These are phyloP conservation scores for Euryodendron excelsum DNA, from an alignment of 148 eudicot species.

Conservation along the genomic window DNA sequence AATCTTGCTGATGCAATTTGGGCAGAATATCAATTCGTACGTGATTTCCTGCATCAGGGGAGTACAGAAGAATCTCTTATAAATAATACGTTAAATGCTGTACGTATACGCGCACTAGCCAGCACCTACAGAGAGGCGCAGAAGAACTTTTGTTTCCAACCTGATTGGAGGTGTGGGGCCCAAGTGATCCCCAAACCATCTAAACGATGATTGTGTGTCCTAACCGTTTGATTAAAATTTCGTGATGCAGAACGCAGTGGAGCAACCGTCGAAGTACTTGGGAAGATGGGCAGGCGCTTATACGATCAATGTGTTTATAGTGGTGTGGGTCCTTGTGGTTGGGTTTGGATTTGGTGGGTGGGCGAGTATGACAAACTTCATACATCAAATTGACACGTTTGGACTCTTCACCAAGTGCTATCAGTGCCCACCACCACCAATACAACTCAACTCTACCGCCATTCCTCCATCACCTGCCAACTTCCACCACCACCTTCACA, in stretches of 20 bases:
- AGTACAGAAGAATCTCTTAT: background rate
- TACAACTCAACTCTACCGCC: slow-evolving; percentile 47
- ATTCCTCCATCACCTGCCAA: slow-evolving; percentile 39
- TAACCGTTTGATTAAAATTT: background rate
- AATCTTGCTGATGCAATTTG: background rate
- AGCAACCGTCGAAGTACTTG: slow-evolving; percentile 68
- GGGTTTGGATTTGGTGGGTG: slow-evolving; percentile 97
- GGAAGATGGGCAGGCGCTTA: slow-evolving; percentile 81
- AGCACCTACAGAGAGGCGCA: no score
- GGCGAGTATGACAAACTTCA: slow-evolving; percentile 83
- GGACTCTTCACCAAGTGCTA: slow-evolving; percentile 88
- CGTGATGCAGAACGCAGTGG: slow-evolving; percentile 71
- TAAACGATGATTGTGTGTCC: background rate
- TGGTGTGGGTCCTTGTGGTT: slow-evolving; percentile 73
- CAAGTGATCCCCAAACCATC: background rate
- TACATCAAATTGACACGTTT: slow-evolving; percentile 83
- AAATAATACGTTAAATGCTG: no score
- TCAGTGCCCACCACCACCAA: slow-evolving; percentile 53
- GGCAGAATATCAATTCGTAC: background rate
- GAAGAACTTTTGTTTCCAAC: background rate
- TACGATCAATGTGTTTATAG: slow-evolving; percentile 58
- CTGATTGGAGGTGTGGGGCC: background rate
- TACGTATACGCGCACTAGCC: no score
- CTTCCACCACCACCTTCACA: slow-evolving; percentile 40
- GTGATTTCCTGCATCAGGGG: background rate